Evolutionary conservation across 83 land plant genomes (phyloP).

Genomic region (Thuja plicata): DNA sequence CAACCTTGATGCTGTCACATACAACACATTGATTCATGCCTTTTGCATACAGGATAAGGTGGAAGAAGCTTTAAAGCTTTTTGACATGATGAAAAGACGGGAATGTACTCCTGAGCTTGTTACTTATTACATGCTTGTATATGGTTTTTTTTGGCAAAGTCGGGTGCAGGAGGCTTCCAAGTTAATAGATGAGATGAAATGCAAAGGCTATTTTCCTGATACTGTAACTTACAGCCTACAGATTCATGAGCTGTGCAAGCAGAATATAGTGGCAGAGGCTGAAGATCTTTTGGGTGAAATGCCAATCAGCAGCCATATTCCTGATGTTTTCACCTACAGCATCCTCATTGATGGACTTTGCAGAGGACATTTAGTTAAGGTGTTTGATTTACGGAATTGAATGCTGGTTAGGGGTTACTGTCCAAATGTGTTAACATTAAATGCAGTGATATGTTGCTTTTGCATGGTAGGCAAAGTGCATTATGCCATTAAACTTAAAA

Average conservation of each 20-base stretch:
- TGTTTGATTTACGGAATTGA: slow-evolving; percentile 44
- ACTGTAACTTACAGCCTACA: slow-evolving; percentile 37
- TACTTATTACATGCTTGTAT: slow-evolving; percentile 36
- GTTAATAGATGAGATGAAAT: slow-evolving; percentile 36
- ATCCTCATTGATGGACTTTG: slow-evolving; percentile 36
- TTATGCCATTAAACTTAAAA: slow-evolving; percentile 35
- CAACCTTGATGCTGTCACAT: slow-evolving; percentile 26
- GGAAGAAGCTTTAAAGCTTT: slow-evolving; percentile 41
- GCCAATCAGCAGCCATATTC: slow-evolving; percentile 34
- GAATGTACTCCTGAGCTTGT: slow-evolving; percentile 19
- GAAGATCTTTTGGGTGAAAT: slow-evolving; percentile 40
- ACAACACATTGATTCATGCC: slow-evolving; percentile 36
- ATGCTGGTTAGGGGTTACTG: slow-evolving; percentile 37
- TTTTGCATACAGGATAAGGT: slow-evolving; percentile 40
- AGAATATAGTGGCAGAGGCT: slow-evolving; percentile 35
- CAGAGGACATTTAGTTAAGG: slow-evolving; percentile 27
- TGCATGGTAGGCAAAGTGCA: slow-evolving; percentile 31
- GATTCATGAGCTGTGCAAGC: slow-evolving; percentile 38
- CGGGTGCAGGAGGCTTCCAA: slow-evolving; percentile 31
- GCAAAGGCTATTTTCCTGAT: slow-evolving; percentile 31
- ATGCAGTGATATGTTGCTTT: slow-evolving; percentile 40
- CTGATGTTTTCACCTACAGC: slow-evolving; percentile 41
- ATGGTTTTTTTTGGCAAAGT: slow-evolving; percentile 35
- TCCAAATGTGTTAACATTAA: slow-evolving; percentile 40
- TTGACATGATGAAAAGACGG: slow-evolving; percentile 47